These are phyloP conservation scores for Penicillium sp. DNA, from an alignment of 2,329 filamentous ascomycete genomes.

Conservation along the genomic window DNA sequence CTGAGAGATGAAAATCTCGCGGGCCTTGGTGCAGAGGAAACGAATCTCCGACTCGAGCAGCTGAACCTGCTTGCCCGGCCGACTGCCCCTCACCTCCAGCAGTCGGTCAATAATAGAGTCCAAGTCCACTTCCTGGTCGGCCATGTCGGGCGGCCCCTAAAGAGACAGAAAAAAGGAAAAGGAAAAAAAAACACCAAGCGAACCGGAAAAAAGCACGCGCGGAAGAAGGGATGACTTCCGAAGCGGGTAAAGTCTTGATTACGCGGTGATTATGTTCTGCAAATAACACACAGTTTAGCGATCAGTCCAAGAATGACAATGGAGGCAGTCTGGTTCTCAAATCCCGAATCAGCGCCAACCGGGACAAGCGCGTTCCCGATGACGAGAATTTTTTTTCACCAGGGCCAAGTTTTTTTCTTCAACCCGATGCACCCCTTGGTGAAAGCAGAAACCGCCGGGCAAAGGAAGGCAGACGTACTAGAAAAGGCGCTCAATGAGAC, in stretches of 20 bases:
- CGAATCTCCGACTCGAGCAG: slow-evolving; percentile 94
- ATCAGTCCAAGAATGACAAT: slow-evolving; percentile 11
- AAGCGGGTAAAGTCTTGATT: slow-evolving; percentile 31
- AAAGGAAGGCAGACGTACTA: slow-evolving; percentile 26
- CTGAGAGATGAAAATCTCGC: slow-evolving; percentile 99
- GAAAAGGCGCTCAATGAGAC: slow-evolving; percentile 26
- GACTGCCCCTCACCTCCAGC: slow-evolving; percentile 94
- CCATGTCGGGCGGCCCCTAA: slow-evolving; percentile 58
- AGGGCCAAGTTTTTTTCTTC: background rate
- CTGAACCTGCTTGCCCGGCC: slow-evolving; percentile 98
- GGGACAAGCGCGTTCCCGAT: slow-evolving; percentile 12
- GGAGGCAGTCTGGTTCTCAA: slow-evolving; percentile 12
- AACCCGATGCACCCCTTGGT: background rate
- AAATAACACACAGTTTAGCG: slow-evolving; percentile 14
- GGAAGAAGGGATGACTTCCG: slow-evolving; percentile 32
- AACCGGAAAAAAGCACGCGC: slow-evolving; percentile 28
- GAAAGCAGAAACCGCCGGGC: background rate
- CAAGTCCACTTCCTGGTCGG: slow-evolving; percentile 88
- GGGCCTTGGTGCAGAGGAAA: slow-evolving; percentile 95
- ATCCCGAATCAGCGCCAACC: slow-evolving; percentile 2
- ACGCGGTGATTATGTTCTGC: slow-evolving; percentile 36
- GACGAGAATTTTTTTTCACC: slow-evolving; percentile 13
- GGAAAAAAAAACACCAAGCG: slow-evolving; percentile 22
- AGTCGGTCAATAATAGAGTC: slow-evolving; percentile 99
- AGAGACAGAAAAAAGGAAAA: slow-evolving; percentile 24